phyloP scores from a whole-genome alignment of 805 yeast genomes.

The Millerago galiae region DNA sequence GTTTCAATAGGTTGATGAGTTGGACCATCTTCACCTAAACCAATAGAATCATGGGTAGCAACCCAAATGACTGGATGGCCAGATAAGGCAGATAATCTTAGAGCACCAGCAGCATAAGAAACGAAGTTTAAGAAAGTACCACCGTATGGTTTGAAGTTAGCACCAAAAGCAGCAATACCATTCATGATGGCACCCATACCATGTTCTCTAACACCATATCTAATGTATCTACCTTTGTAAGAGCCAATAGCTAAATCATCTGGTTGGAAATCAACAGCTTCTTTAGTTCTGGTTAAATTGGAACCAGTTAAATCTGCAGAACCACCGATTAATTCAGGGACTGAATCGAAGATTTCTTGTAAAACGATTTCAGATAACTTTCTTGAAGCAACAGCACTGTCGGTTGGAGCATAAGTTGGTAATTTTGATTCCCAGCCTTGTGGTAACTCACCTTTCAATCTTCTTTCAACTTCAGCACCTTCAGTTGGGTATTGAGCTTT shows the following conservation, averaged over 20 bases:
- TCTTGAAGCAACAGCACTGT: constrained; percentile 87
- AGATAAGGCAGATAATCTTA: constrained; percentile 76
- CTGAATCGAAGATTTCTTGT: constrained; percentile 46
- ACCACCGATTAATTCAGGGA: constrained; percentile 95
- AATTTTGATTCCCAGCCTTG: constrained; percentile 68
- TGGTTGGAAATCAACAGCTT: constrained; percentile 89
- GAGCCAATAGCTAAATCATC: constrained; percentile 74
- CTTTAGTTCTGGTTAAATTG: constrained; percentile 84
- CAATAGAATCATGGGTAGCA: constrained; percentile 86
- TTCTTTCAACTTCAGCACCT: constrained; percentile 75
- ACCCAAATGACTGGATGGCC: constrained; percentile 83
- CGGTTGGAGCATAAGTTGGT: constrained; percentile 74
- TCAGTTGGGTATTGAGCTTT: constrained; percentile 62
- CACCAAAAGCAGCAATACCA: constrained; percentile 91
- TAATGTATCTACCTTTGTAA: constrained; percentile 86
- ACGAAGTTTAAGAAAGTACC: constrained; percentile 97
- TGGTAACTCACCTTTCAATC: constrained; percentile 76
- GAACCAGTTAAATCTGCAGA: constrained; percentile 98
- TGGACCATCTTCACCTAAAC: constrained; percentile 92
- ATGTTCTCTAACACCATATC: constrained; percentile 99
- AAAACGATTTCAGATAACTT: constrained; percentile 83
- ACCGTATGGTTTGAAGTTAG: constrained; percentile 84
- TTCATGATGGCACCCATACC: constrained; percentile 98
- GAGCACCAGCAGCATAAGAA: constrained; percentile 80
- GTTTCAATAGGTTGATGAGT: constrained; percentile 92